Base-by-base conservation (phyloP, 2,329 filamentous ascomycete species). In the Diaporthe amygdali region DNA sequence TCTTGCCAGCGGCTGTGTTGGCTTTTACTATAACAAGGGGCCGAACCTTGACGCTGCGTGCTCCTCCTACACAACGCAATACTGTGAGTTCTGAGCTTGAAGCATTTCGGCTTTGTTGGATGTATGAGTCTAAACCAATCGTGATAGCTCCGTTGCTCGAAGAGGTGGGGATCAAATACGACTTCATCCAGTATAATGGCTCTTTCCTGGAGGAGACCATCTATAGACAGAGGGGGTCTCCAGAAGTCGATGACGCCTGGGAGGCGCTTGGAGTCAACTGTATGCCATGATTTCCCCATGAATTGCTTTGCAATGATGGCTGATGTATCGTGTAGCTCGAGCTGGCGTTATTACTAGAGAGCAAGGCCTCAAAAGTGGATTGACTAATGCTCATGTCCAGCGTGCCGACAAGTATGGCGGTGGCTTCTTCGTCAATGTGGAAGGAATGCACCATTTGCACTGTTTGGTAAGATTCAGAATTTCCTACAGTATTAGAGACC, bases 191-290 rank as follows among this genome's bases (percentile, higher is more conserved):
- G 2, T 91, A 90, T 77, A 89, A 91, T 72, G 90, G 89, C 0
- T 86, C 86, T 0, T 88, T 92, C 22, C 75, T 90, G 69, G 80
- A 88, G 0, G 85, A 89, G 74, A 86, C 86, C 30, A 78, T 87
- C 20, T 92, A 87, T 75, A 85, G 89, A 2, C 81, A 84, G 70
- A 77, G 81, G 15, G 86, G 83, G 0, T 82, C 86, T 0, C 84
- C 86, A 0, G 86, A 88, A 64, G 88, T 90, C 0, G 90, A 91
- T 71, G 84, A 82, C 2, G 89, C 89, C 0, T 92, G 90, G 89
- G 83, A 80, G 17, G 79, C 76, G 9, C 72, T 82, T 0, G 81
- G 79, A 0, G 76, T 82, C 5, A 83, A 88, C 20, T 89, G 87
- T 89, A 72, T 73, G 84, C 39, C n/a, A 12, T 22, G 15, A 3